Percentiles rank a stretch among this genome's conserved stretches.
Evolutionary conservation across 768 basidiomycete species (phyloP).

Genomic region (Lentinula detonsa): DNA sequence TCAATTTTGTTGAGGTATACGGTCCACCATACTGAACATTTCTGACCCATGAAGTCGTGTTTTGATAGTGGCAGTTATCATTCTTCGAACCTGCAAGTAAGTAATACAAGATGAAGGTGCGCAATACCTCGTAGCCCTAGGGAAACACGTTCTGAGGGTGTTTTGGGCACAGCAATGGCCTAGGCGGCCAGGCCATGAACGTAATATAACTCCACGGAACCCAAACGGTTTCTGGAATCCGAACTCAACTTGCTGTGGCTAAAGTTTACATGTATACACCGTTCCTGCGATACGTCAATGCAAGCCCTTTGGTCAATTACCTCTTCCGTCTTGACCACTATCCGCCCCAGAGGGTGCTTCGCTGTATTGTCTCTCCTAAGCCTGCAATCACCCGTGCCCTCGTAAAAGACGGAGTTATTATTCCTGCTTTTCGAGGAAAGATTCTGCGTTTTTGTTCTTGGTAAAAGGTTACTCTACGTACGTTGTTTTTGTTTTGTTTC

Average conservation of each 20-base stretch:
- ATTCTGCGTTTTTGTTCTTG: background rate
- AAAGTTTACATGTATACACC: background rate
- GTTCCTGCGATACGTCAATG: background rate
- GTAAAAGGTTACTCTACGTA: background rate
- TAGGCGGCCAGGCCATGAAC: background rate
- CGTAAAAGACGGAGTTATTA: background rate
- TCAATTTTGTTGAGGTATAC: background rate
- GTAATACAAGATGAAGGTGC: background rate
- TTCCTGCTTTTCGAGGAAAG: background rate
- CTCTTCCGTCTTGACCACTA: constrained; percentile 6
- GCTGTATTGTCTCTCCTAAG: background rate
- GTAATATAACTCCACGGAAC: constrained; percentile 1
- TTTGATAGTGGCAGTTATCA: background rate
- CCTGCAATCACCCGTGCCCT: background rate
- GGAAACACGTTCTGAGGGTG: background rate
- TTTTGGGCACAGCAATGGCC: background rate
- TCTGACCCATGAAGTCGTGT: background rate
- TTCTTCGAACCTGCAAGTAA: background rate
- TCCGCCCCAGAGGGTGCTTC: background rate
- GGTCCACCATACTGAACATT: background rate
- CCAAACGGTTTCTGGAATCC: background rate
- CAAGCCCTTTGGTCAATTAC: background rate
- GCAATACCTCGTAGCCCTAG: background rate
- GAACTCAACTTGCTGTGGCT: background rate
- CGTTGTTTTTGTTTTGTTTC: background rate